phyloP scores from a whole-genome alignment of 331 rosid genomes.

The Prunus yedoensis region DNA sequence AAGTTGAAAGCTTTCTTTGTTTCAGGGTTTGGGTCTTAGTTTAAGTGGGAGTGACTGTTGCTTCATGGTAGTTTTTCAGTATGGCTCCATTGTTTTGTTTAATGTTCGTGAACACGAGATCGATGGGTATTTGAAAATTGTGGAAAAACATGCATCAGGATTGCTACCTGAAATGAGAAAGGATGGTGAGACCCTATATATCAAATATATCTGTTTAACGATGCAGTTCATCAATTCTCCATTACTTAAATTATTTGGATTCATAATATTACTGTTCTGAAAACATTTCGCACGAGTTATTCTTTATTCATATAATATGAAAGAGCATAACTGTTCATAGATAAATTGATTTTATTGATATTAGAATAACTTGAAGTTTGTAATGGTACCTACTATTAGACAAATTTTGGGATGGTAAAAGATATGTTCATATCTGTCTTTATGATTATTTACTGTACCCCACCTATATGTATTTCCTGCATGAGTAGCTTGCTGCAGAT shows the following conservation, averaged over 20 bases:
- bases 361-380: not conserved
- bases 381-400: too few relatives aligned
- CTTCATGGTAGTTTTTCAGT: slow-evolving; percentile 94
- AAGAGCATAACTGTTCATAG: not conserved
- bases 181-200: slow-evolving; percentile 62
- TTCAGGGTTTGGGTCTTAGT: slow-evolving; percentile 62
- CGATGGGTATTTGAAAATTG: slow-evolving; percentile 76
- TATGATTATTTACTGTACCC: not conserved
- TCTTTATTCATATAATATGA: not conserved
- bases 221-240: not conserved
- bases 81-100: slow-evolving; percentile 90
- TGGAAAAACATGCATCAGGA: slow-evolving; percentile 74
- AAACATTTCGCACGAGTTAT: not conserved
- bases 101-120: slow-evolving; percentile 72
- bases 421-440: too few relatives aligned
- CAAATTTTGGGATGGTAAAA: too few relatives aligned
- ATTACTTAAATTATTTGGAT: not conserved
- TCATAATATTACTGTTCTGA: not conserved
- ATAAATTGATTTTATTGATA: not conserved
- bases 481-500: too few relatives aligned
- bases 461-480: too few relatives aligned
- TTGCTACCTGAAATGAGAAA: slow-evolving; percentile 95
- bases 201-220: not conserved
- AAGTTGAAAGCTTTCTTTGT: slow-evolving; percentile 29
- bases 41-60: slow-evolving; percentile 68